Evolutionary conservation across 139 green algal species (phyloP), one percentile per base, ranked within the genome.

Genomic region (Chlamydomonas sphaeroides): DNA sequence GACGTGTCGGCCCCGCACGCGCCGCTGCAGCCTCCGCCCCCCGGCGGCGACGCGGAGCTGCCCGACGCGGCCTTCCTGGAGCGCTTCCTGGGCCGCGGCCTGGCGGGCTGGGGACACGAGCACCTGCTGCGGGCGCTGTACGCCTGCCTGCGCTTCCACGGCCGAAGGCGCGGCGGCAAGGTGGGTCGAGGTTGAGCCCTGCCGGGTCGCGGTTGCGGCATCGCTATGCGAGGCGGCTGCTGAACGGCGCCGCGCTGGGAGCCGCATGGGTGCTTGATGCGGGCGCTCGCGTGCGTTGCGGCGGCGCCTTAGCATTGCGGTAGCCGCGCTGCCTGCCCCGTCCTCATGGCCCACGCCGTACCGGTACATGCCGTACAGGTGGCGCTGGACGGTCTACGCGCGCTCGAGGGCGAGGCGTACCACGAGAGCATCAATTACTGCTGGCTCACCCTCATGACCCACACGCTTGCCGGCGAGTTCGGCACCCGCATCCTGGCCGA

Each of bases 21-120:
- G 25, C 42, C 15, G 10, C 66, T 36, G 18, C n/a, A 4, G n/a
- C 25, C 18, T 2, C 26, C 25, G 26, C 68, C 68, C 33, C 42
- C 28, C 41, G 1, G 5, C 68, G 3, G 26, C 41, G 77, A 83
- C 62, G 33, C 53, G 14, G 66, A 32, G n/a, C n/a, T n/a, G n/a
- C n/a, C n/a, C n/a, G n/a, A n/a, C n/a, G n/a, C n/a, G n/a, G n/a
- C n/a, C 0, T 84, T 84, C 66, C 66, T 84, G 51, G 10, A 62
- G 11, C 51, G 68, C 35, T 76, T 79, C 39, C 41, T 39, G 20
- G 30, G 0, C 23, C 56, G 53, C 53, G 14, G 33, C 36, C 66
- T 85, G 53, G 63, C 68, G 33, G 30, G 42, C 45, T 80, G 80
- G 81, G 57, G 78, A 41, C 81, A 86, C 72, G 68, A 82, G n/a